Conservation (phyloP, 2,329 filamentous ascomycete species). For the Monosporascus sp. region DNA sequence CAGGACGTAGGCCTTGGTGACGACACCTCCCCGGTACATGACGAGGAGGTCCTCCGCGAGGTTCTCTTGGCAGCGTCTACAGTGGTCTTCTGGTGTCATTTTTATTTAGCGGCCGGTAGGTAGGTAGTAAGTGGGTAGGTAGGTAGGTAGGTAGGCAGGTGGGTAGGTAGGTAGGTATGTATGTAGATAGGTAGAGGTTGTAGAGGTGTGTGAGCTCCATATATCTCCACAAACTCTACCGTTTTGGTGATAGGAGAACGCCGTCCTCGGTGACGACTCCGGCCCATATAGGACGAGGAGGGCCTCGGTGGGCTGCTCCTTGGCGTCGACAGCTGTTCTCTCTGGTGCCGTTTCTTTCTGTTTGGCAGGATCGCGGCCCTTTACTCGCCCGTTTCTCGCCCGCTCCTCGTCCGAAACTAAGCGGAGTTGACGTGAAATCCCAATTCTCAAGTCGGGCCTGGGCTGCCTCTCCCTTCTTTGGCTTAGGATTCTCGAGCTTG, state of each 20-base stretch:
- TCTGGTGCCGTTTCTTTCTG: constrained; percentile 30
- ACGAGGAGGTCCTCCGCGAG: neutral
- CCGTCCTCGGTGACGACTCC: no score
- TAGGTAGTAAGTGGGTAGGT: no score
- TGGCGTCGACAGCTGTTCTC: constrained; percentile 13
- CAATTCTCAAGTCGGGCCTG: neutral
- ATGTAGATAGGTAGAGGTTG: no score
- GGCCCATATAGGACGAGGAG: neutral
- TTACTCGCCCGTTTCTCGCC: constrained; percentile 23
- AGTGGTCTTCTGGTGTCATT: no score
- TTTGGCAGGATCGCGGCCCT: constrained; percentile 33
- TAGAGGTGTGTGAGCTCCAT: no score
- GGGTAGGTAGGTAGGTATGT: no score
- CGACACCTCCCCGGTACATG: no score
- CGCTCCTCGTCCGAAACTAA: neutral
- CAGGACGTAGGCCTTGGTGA: no score
- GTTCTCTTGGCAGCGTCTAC: neutral
- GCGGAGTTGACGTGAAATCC: neutral
- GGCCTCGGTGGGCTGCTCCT: neutral
- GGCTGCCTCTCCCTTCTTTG: neutral
- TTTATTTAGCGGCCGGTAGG: no score
- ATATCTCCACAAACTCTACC: no score
- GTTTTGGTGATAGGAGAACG: no score
- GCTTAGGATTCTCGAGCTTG: neutral
- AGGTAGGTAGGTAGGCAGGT: no score